Percentiles rank a stretch among this genome's conserved stretches.
Conservation (phyloP, 2,329 filamentous ascomycete species). For the Aspergillus neoniger region DNA sequence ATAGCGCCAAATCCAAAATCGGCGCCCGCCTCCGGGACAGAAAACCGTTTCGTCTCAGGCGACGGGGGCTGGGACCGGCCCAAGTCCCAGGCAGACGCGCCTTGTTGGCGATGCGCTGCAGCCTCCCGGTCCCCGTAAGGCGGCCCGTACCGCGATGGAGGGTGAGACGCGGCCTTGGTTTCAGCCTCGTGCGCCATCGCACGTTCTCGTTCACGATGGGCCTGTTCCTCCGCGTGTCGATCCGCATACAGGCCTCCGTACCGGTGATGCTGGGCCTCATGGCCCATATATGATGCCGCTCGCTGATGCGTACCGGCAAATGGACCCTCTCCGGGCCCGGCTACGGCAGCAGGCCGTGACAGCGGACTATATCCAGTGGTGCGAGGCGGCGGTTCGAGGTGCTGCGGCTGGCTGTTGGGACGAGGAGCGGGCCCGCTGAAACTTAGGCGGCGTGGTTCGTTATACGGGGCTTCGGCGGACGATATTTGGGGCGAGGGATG, state of each 20-base stretch:
- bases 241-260: slow-evolving; percentile 39
- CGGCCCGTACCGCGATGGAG: slow-evolving; percentile 33
- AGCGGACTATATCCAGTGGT: slow-evolving; percentile 40
- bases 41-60: slow-evolving; percentile 41
- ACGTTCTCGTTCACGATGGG: slow-evolving; percentile 38
- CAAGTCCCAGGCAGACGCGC: slow-evolving; percentile 38
- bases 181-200: slow-evolving; percentile 33
- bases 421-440: slow-evolving; percentile 46
- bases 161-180: slow-evolving; percentile 26
- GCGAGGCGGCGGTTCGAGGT: slow-evolving; percentile 37
- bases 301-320: slow-evolving; percentile 29
- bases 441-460: slow-evolving; percentile 45
- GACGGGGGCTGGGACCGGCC: slow-evolving; percentile 41
- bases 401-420: slow-evolving; percentile 45
- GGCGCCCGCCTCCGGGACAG: slow-evolving; percentile 32
- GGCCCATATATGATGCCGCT: slow-evolving; percentile 31
- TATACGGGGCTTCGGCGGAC: slow-evolving; percentile 36
- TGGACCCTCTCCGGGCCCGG: slow-evolving; percentile 23
- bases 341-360: slow-evolving; percentile 29
- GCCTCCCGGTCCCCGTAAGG: slow-evolving; percentile 38
- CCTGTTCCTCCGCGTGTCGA: slow-evolving; percentile 38
- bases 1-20: slow-evolving; percentile 44
- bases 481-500: slow-evolving; percentile 39
- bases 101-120: slow-evolving; percentile 28
- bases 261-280: slow-evolving; percentile 35